These are phyloP conservation scores for Rhododendron kiyosumense DNA, from an alignment of 148 eudicot species.

Conservation along the genomic window DNA sequence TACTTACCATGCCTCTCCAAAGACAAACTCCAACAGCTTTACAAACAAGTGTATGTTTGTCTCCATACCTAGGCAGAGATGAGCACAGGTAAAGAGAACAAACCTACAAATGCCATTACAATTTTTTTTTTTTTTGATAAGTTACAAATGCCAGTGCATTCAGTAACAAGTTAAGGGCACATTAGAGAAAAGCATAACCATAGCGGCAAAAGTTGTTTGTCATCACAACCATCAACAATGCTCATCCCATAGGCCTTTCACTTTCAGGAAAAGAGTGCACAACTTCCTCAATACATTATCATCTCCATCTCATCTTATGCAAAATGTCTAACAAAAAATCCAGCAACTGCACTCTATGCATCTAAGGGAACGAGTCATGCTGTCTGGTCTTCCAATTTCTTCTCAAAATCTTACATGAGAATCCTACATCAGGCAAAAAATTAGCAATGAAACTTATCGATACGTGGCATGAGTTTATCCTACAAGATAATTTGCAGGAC, in stretches of 20 bases:
- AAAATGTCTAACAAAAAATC: neutral
- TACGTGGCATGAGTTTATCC: neutral
- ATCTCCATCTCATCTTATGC: neutral
- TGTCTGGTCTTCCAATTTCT: neutral
- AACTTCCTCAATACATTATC: neutral
- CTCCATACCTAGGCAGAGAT: neutral
- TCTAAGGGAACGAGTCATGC: neutral
- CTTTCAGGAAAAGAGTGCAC: neutral
- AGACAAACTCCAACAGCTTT: neutral
- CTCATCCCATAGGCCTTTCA: neutral
- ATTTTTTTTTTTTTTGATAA: too few species aligned
- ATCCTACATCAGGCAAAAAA: neutral
- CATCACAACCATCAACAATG: neutral
- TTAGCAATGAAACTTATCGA: neutral
- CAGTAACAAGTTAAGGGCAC: neutral
- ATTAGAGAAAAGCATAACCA: neutral
- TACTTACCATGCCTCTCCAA: neutral
- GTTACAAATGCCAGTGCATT: neutral
- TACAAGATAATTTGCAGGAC: neutral
- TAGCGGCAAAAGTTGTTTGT: neutral
- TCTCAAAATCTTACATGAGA: neutral
- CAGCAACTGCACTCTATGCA: neutral
- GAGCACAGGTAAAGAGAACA: neutral
- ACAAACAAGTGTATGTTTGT: neutral
- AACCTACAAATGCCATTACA: neutral